Percentiles rank a stretch among this genome's conserved stretches.
These are phyloP conservation scores for Saraca asoca DNA, from an alignment of 331 rosid species.

Conservation along the genomic window DNA sequence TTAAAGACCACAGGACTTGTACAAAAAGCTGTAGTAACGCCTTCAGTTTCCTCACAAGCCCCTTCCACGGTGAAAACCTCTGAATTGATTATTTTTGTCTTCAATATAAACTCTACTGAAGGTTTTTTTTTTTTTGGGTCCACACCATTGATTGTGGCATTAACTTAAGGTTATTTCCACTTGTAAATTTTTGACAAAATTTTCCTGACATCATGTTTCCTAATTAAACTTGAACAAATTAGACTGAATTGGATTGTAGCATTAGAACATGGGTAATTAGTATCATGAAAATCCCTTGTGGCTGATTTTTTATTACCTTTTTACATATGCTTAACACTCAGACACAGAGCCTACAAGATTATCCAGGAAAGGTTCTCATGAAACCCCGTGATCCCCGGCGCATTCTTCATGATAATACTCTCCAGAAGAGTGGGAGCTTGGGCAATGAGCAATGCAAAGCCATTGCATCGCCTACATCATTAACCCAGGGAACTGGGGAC, in stretches of 20 bases:
- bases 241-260: slow-evolving; percentile 2
- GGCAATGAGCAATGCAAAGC: slow-evolving; percentile 66
- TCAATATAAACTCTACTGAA: slow-evolving; percentile 20
- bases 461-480: slow-evolving; percentile 41
- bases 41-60: slow-evolving; percentile 47
- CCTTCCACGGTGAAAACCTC: slow-evolving; percentile 59
- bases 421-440: slow-evolving; percentile 60
- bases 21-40: slow-evolving; percentile 59
- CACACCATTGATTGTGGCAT: slow-evolving; percentile 6
- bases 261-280: background rate
- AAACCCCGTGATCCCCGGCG: slow-evolving; percentile 99
- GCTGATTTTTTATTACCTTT: slow-evolving; percentile 19
- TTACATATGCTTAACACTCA: slow-evolving; percentile 26
- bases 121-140: background rate
- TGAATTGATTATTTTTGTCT: slow-evolving; percentile 13
- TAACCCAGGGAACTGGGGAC: slow-evolving; percentile 51
- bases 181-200: slow-evolving; percentile 17
- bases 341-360: slow-evolving; percentile 56
- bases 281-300: slow-evolving; percentile 15
- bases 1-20: slow-evolving; percentile 46
- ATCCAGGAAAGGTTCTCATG: slow-evolving; percentile 79
- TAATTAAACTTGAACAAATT: slow-evolving; percentile 5
- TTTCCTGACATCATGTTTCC: slow-evolving; percentile 11
- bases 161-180: slow-evolving; percentile 16
- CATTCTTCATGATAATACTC: slow-evolving; percentile 60